Evolutionary conservation across 192 early-diverging fungal species (phyloP).

Genomic region (Dimargaris verticillata): DNA sequence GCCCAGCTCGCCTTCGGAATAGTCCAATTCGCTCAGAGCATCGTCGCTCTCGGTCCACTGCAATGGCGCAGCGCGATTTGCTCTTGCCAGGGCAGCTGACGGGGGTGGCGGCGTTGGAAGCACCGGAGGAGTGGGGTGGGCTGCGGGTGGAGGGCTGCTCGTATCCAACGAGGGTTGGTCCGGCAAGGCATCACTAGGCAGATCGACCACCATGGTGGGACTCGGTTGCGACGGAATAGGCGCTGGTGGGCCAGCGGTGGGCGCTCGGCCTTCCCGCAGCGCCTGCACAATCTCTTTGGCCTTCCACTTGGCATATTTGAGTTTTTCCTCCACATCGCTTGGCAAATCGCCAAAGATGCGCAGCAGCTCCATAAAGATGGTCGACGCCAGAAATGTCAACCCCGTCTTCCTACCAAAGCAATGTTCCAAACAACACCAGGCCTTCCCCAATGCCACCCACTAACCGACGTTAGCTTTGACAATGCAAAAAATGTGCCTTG

Average conservation of each 20-base stretch:
- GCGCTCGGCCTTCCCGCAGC: conserved; percentile 62
- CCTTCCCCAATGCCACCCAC: neutral
- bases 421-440: neutral
- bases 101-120: neutral
- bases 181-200: conserved; percentile 9
- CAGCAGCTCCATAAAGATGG: conserved; percentile 77
- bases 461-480: neutral
- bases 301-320: conserved; percentile 92
- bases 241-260: conserved; percentile 38
- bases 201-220: neutral
- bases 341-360: conserved; percentile 66
- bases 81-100: conserved; percentile 5
- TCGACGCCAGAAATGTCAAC: conserved; percentile 73
- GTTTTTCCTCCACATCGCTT: conserved; percentile 56
- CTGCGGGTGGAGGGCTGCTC: conserved; percentile 11
- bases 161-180: conserved; percentile 1
- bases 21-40: conserved; percentile 9
- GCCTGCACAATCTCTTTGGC: conserved; percentile 89
- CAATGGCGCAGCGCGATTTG: conserved; percentile 6
- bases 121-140: neutral
- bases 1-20: conserved; percentile 12
- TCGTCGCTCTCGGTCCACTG: conserved; percentile 3
- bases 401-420: conserved; percentile 52
- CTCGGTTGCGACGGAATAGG: neutral
- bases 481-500: neutral